Evolutionary conservation across 768 basidiomycete genomes (phyloP).

Genomic region (Macrolepiota fuliginosa): DNA sequence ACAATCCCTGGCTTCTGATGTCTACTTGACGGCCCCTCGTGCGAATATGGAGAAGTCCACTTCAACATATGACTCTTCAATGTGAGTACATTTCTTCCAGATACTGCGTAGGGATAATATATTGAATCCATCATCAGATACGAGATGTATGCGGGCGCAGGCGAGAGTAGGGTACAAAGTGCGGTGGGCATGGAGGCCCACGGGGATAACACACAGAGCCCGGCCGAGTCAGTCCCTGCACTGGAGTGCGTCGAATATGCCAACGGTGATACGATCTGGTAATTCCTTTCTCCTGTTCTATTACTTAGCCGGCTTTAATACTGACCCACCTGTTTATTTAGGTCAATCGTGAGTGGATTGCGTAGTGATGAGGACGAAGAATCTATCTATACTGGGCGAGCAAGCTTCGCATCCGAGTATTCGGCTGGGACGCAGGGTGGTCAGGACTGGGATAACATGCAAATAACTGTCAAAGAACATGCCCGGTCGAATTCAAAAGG

Average conservation of each 20-base stretch:
- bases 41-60: conserved; percentile 59
- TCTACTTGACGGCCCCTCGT: conserved; percentile 35
- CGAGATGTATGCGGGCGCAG: conserved; percentile 73
- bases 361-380: conserved; percentile 70
- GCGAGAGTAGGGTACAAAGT: conserved; percentile 46
- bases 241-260: conserved; percentile 80
- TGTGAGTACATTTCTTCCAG: conserved; percentile 47
- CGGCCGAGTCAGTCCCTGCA: conserved; percentile 54
- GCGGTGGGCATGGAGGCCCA: conserved; percentile 33
- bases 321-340: conserved; percentile 25
- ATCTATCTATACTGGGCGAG: conserved; percentile 61
- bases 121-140: conserved; percentile 44
- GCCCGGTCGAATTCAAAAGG: conserved; percentile 62
- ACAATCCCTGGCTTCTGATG: conserved; percentile 42
- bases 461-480: conserved; percentile 79
- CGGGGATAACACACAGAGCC: conserved; percentile 24
- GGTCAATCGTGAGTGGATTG: conserved; percentile 83
- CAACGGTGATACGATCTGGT: conserved; percentile 90
- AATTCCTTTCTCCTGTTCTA: conserved; percentile 22
- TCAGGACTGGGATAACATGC: conserved; percentile 46
- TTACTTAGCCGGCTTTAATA: conserved; percentile 11
- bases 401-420: conserved; percentile 75
- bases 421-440: conserved; percentile 48
- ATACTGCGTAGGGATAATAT: conserved; percentile 19
- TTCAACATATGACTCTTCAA: conserved; percentile 67